Conservation (phyloP, 805 yeast genomes). For the Metschnikowia gelsemii region DNA sequence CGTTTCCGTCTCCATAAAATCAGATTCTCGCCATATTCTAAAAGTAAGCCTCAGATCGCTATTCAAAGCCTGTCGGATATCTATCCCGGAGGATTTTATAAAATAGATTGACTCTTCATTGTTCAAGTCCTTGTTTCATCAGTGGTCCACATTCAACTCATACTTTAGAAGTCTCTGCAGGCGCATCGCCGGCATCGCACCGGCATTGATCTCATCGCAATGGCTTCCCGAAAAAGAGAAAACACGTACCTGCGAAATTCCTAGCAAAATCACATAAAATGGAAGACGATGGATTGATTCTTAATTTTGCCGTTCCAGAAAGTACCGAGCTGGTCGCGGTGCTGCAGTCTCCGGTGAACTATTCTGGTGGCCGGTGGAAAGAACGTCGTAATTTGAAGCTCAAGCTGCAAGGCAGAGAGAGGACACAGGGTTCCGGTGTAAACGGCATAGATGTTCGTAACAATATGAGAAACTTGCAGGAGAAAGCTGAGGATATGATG, state of each 20-base stretch:
- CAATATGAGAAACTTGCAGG: conserved; percentile 7
- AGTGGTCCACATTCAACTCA: not conserved
- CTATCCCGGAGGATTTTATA: too few species aligned
- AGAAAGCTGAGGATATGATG: conserved; percentile 13
- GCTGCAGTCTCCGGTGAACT: conserved; percentile 20
- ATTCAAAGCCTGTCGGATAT: too few species aligned
- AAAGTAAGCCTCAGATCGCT: too few species aligned
- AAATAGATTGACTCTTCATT: too few species aligned
- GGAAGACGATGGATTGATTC: conserved; percentile 68
- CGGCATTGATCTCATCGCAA: conserved; percentile 10
- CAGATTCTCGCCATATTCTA: too few species aligned
- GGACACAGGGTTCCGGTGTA: conserved; percentile 32
- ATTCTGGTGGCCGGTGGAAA: conserved; percentile 64
- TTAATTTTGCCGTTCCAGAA: conserved; percentile 64
- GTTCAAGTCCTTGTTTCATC: too few species aligned
- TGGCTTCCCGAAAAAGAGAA: not conserved
- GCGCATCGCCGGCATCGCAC: conserved; percentile 4
- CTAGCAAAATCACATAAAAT: conserved; percentile 19
- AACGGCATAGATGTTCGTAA: conserved; percentile 26
- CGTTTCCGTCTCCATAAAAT: too few species aligned
- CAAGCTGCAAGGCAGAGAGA: conserved; percentile 46
- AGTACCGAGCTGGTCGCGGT: conserved; percentile 25
- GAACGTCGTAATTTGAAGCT: conserved; percentile 68
- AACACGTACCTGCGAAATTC: not conserved
- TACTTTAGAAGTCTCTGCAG: not conserved